These are phyloP conservation scores for Thymus mandschuricus DNA, from an alignment of 257 asterid genomes.

Conservation along the genomic window DNA sequence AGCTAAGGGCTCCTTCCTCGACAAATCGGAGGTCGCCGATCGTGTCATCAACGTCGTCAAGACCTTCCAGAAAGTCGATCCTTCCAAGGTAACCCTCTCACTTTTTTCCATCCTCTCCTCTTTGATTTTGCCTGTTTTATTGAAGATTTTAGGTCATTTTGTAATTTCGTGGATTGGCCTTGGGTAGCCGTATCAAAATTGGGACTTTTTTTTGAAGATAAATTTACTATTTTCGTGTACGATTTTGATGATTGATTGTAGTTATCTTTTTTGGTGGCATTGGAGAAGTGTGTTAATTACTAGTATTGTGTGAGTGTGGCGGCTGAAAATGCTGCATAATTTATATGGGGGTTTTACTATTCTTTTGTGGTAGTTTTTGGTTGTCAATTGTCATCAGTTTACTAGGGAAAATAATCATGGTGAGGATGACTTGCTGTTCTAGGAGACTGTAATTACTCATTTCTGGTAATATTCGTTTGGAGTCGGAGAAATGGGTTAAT, in stretches of 20 bases:
- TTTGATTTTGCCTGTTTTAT: not conserved
- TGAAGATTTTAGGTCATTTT: slow-evolving; percentile 21
- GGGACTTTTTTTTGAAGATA: not conserved
- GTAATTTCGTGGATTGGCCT: slow-evolving; percentile 1
- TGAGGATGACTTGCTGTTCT: not conserved
- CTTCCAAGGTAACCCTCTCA: slow-evolving; percentile 58
- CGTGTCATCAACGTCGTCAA: slow-evolving; percentile 73
- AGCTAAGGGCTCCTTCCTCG: slow-evolving; percentile 77
- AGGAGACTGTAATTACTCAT: not conserved
- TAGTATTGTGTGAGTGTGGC: not conserved
- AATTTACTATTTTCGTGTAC: not conserved
- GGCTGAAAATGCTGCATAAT: not conserved
- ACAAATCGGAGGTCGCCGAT: slow-evolving; percentile 80
- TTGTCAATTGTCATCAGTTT: not conserved
- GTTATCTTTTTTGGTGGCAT: not conserved
- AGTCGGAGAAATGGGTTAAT: not conserved
- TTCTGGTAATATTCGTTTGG: not conserved
- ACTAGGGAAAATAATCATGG: not conserved
- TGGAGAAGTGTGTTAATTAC: not conserved
- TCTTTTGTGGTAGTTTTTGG: not conserved
- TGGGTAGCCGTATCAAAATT: not conserved
- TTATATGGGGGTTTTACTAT: not conserved
- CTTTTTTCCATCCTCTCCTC: not conserved
- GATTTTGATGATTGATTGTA: not conserved
- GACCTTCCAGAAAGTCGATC: slow-evolving; percentile 81